phyloP scores from a whole-genome alignment of 2,329 filamentous ascomycete genomes.

The Fusarium sp. region DNA sequence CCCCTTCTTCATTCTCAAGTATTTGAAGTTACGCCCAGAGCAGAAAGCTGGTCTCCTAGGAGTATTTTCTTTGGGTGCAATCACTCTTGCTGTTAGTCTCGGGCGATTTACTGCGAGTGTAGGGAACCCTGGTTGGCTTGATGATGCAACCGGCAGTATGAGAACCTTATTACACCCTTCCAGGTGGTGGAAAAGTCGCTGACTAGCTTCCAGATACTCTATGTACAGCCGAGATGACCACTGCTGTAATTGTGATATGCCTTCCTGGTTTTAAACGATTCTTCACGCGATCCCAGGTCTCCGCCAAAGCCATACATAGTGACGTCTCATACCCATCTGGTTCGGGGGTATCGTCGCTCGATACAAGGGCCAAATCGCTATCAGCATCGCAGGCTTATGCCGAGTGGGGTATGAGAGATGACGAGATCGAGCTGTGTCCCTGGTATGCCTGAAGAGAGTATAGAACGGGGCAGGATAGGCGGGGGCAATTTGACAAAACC shows the following conservation, averaged over 20 bases:
- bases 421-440: conserved; percentile 11
- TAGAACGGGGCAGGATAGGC: too few relatives aligned
- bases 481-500: too few relatives aligned
- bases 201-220: conserved; percentile 6
- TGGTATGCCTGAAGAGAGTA: too few relatives aligned
- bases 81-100: conserved; percentile 3
- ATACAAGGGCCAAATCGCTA: background rate
- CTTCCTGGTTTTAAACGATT: conserved; percentile 22
- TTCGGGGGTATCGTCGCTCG: background rate
- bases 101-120: conserved; percentile 8
- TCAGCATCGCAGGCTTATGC: conserved; percentile 13
- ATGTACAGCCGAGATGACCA: conserved; percentile 21
- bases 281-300: background rate
- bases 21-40: conserved; percentile 10
- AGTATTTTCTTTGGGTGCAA: conserved; percentile 25
- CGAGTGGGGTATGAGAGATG: conserved; percentile 18
- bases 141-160: conserved; percentile 15
- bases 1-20: conserved; percentile 11
- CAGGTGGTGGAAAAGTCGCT: background rate
- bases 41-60: conserved; percentile 9
- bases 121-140: background rate
- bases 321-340: background rate
- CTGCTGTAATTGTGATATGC: conserved; percentile 12
- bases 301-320: fast-evolving
- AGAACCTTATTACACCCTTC: background rate